Evolutionary conservation across 2,329 filamentous ascomycete species (phyloP).

Genomic region (Microascus cirrosus): DNA sequence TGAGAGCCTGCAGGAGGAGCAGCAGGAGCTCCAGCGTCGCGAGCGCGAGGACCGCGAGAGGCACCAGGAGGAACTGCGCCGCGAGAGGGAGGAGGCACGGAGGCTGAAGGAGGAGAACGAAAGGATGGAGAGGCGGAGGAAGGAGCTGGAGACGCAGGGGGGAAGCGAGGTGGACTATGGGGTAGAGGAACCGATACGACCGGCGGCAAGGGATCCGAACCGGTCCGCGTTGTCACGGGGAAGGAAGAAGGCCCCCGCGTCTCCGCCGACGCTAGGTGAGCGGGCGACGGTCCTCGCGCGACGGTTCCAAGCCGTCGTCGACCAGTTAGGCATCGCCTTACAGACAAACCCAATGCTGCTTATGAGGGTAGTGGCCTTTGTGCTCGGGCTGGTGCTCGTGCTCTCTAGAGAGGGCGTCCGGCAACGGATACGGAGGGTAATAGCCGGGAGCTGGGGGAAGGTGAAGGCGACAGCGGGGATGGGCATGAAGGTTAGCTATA

Average conservation of each 20-base stretch:
- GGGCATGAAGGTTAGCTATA: constrained; percentile 96
- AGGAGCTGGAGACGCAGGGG: constrained; percentile 37
- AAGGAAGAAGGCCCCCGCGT: constrained; percentile 17
- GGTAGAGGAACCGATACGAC: constrained; percentile 40
- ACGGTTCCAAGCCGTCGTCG: constrained; percentile 39
- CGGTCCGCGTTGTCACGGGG: constrained; percentile 15
- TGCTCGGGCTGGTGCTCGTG: constrained; percentile 67
- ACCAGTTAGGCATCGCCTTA: constrained; percentile 36
- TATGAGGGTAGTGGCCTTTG: constrained; percentile 60
- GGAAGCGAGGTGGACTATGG: constrained; percentile 58
- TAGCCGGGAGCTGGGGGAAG: constrained; percentile 68
- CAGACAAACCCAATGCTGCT: constrained; percentile 46
- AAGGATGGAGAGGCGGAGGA: constrained; percentile 37
- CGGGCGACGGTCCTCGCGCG: constrained; percentile 40
- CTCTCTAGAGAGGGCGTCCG: constrained; percentile 65
- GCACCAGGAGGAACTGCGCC: constrained; percentile 45
- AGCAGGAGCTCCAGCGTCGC: constrained; percentile 56
- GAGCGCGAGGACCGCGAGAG: constrained; percentile 47
- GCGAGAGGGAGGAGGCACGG: constrained; percentile 46
- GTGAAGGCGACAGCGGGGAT: constrained; percentile 78
- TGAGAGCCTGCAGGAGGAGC: constrained; percentile 74
- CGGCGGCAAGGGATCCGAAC: constrained; percentile 14
- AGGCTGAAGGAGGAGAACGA: constrained; percentile 47
- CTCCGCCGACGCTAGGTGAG: constrained; percentile 27
- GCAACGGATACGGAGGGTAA: constrained; percentile 57